Conservation (phyloP, 768 basidiomycete genomes). For the Fomitopsis serialis region DNA sequence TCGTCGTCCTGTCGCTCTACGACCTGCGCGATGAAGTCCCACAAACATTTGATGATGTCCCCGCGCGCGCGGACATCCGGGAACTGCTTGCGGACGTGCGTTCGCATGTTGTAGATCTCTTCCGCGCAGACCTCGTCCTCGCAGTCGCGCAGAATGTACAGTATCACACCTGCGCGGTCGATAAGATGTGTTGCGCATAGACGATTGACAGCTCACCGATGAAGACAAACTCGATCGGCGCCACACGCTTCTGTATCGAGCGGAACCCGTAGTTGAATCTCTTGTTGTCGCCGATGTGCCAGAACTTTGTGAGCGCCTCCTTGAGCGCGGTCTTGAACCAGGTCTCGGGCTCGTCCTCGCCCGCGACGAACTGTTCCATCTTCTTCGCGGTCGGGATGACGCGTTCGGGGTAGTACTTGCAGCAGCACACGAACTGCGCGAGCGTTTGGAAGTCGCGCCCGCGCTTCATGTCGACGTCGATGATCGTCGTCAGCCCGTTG, state of each 20-base stretch:
- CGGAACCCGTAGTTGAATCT: constrained; percentile 43
- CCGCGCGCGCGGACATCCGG: constrained; percentile 63
- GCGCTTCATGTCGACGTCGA: constrained; percentile 62
- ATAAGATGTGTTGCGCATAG: neutral
- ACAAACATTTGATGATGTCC: constrained; percentile 48
- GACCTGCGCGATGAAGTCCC: constrained; percentile 44
- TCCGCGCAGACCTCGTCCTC: constrained; percentile 42
- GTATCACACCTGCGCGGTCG: constrained; percentile 49
- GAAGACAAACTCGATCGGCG: constrained; percentile 77
- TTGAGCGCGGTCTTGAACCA: constrained; percentile 51
- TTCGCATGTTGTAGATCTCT: constrained; percentile 54
- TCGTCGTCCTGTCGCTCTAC: constrained; percentile 22
- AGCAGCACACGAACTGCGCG: constrained; percentile 65
- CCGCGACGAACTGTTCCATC: constrained; percentile 42
- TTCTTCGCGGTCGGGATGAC: constrained; percentile 48
- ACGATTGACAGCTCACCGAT: constrained; percentile 46
- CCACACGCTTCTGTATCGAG: constrained; percentile 52
- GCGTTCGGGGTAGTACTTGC: constrained; percentile 44
- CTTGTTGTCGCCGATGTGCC: constrained; percentile 40
- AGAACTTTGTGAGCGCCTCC: constrained; percentile 47
- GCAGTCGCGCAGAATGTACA: constrained; percentile 48
- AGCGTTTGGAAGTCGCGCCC: constrained; percentile 77
- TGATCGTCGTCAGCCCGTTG: constrained; percentile 48
- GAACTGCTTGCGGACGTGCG: constrained; percentile 47
- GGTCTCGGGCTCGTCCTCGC: constrained; percentile 32